These are phyloP conservation scores for Triticum aestivum DNA, from an alignment of 176 grass and related monocot species.

Conservation along the genomic window DNA sequence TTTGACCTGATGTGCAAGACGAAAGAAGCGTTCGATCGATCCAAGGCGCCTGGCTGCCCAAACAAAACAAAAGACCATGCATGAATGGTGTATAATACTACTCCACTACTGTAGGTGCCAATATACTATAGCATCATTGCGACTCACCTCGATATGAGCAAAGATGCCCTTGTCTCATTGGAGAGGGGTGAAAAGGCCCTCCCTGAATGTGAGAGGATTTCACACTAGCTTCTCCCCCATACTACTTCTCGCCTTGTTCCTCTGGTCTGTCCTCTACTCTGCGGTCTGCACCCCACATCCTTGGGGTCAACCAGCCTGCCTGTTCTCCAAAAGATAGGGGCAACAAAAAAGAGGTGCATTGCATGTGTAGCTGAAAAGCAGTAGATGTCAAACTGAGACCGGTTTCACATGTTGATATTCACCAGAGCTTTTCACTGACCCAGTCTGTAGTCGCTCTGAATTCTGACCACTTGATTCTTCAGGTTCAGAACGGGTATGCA, in stretches of 20 bases:
- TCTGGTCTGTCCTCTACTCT: neutral
- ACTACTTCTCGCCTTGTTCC: neutral
- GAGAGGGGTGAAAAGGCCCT: constrained; percentile 7
- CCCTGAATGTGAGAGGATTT: neutral
- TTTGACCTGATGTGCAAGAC: constrained; percentile 1
- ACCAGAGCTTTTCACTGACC: constrained; percentile 30
- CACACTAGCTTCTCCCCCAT: neutral
- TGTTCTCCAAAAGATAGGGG: constrained; percentile 15
- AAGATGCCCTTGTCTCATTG: constrained; percentile 10
- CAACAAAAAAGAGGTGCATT: neutral
- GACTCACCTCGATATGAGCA: constrained; percentile 3
- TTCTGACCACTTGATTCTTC: constrained; percentile 33
- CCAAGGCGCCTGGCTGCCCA: neutral
- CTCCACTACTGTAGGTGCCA: neutral
- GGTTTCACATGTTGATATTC: constrained; percentile 37
- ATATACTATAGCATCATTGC: neutral
- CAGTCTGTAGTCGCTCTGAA: constrained; percentile 18
- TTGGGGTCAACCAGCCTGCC: constrained; percentile 18
- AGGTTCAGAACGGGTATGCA: constrained; percentile 38
- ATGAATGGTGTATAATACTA: neutral
- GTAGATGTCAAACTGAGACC: constrained; percentile 44
- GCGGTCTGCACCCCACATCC: neutral
- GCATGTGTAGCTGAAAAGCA: neutral
- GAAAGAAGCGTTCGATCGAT: constrained; percentile 11
- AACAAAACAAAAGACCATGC: neutral